A percentile compares a stretch with the other conserved stretches of the same genome.
Conservation (phyloP, 805 yeast genomes). For the Myxozyma vanderwaltii region DNA sequence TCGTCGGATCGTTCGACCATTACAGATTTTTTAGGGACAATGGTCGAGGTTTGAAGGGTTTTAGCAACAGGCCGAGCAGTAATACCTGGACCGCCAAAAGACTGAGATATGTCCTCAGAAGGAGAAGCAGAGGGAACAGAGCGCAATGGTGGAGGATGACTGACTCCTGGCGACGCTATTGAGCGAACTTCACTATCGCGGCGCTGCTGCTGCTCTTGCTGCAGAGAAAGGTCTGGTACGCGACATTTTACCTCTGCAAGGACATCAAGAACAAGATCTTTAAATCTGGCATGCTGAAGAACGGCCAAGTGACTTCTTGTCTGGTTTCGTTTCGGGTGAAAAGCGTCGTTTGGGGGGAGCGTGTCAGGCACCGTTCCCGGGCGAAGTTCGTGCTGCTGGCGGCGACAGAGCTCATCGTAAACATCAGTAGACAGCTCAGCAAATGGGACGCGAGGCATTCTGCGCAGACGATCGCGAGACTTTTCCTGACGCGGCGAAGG, state of each 20-base stretch:
- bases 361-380: conserved; percentile 50
- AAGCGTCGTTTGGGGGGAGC: conserved; percentile 66
- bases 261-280: conserved; percentile 88
- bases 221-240: conserved; percentile 43
- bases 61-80: conserved; percentile 20
- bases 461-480: conserved; percentile 82
- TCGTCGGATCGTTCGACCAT: conserved; percentile 89
- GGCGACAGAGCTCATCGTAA: conserved; percentile 83
- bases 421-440: conserved; percentile 92
- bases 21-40: conserved; percentile 82
- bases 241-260: conserved; percentile 83
- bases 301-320: conserved; percentile 90
- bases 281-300: conserved; percentile 77
- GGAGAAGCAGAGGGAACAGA: neutral
- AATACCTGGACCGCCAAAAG: neutral
- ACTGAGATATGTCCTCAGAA: neutral
- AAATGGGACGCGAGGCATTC: conserved; percentile 75
- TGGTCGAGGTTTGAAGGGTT: conserved; percentile 42
- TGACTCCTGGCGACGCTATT: neutral
- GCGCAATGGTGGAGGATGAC: neutral
- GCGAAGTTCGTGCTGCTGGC: conserved; percentile 54
- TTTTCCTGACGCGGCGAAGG: conserved; percentile 43
- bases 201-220: neutral
- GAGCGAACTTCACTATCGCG: neutral
- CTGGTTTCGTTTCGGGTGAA: conserved; percentile 93